Evolutionary conservation across 257 asterid species (phyloP), one percentile per base, ranked within the genome.

Genomic region (Solanum virginianum): DNA sequence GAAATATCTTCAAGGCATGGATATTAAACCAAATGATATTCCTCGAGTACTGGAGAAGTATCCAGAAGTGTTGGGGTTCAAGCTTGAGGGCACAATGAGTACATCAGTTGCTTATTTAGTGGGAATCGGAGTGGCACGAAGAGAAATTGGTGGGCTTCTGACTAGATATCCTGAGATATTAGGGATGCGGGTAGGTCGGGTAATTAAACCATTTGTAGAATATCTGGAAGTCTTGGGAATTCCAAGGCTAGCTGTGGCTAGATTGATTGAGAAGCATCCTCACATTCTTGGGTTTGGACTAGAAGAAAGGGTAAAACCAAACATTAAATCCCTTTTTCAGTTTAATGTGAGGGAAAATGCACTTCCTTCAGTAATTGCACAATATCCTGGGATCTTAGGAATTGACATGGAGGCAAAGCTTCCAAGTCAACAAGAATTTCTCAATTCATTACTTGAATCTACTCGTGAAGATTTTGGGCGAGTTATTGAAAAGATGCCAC

Each of bases 1-100:
- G 60, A 95, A 91, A 68, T 95, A 96, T 89, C 99, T 96, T 77
- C 98, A 95, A 84, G 99, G 98, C 71, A 91, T 96, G 98, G 99
- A 96, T 90, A 92, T 96, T 72, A 95, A 94, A 91, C 97, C 97
- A 75, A 87, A 66, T 84, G 97, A 96, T 83, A 88, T 96, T 85
- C 98, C 99, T 49, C 88, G 94, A 81, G 99, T 95, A 80, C 90
- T 95, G 49, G 98, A 94, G 95, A 88, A 79, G 82, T 94, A 95
- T 79, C 98, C 98, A 1, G 97, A 95, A 89, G 94, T 96, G 66
- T 80, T 96, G 90, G 99, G 99, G 49, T 96, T 96, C 82, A 96
- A 94, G 88, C 97, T 96, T 26, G 99, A 96, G 90, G 98, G 99
- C 20, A 97, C 99, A 56, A 96, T 94, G 99, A 95, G 98, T 87